Conservation (phyloP, 345 rosid species). For the Erucastrum elatum region DNA sequence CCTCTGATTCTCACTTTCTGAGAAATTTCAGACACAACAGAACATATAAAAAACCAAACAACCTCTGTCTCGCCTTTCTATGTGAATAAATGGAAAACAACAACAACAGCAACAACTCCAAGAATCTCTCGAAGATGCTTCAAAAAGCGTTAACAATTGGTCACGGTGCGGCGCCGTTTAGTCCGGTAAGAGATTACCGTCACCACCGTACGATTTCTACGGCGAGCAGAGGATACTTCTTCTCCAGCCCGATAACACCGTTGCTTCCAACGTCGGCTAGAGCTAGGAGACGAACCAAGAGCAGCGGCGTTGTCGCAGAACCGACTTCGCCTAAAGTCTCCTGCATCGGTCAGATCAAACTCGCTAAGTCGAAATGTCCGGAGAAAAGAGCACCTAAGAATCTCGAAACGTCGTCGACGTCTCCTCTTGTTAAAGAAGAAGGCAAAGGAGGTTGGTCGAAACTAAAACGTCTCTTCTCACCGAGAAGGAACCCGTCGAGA, state of each 20-base stretch:
- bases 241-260: constrained; percentile 56
- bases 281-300: constrained; percentile 38
- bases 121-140: constrained; percentile 55
- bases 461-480: constrained; percentile 49
- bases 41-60: constrained; percentile 23
- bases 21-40: constrained; percentile 28
- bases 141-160: constrained; percentile 54
- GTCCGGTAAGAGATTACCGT: constrained; percentile 56
- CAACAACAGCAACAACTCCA: constrained; percentile 21
- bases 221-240: constrained; percentile 33
- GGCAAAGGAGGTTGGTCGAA: constrained; percentile 31
- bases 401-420: neutral
- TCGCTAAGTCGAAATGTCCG: constrained; percentile 21
- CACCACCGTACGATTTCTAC: constrained; percentile 13
- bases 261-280: constrained; percentile 60
- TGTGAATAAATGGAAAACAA: constrained; percentile 31
- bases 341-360: constrained; percentile 90
- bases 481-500: constrained; percentile 11
- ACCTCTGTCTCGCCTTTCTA: neutral
- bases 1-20: neutral
- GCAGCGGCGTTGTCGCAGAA: constrained; percentile 47
- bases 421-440: constrained; percentile 21
- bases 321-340: constrained; percentile 92
- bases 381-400: constrained; percentile 33
- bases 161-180: constrained; percentile 48